phyloP scores from a whole-genome alignment of 306 rosid genomes.

The Argentina anserina region DNA sequence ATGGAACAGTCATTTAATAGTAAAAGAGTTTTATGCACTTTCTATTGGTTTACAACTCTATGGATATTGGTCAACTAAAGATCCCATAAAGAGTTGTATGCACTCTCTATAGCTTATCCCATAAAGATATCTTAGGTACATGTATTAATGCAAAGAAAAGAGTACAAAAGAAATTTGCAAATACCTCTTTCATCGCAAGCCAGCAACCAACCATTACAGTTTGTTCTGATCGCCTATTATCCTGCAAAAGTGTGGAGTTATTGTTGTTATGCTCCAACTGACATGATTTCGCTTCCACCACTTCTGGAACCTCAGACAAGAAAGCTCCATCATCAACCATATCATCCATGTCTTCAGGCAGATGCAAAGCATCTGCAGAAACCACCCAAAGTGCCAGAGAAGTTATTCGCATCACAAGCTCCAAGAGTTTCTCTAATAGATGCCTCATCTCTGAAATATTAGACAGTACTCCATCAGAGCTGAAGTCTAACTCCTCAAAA shows the following conservation, averaged over 20 bases:
- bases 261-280: slow-evolving; percentile 43
- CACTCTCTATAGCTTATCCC: not conserved
- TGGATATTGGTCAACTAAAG: not conserved
- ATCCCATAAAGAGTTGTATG: too few species aligned
- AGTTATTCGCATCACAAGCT: slow-evolving; percentile 77
- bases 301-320: slow-evolving; percentile 54
- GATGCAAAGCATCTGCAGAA: slow-evolving; percentile 92
- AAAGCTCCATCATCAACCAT: slow-evolving; percentile 60
- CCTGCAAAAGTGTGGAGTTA: slow-evolving; percentile 37
- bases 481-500: slow-evolving; percentile 93
- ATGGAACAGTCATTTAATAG: not conserved
- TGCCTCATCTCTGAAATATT: slow-evolving; percentile 55
- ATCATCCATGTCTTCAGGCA: slow-evolving; percentile 91
- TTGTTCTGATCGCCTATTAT: slow-evolving; percentile 69
- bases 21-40: not conserved
- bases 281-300: slow-evolving; percentile 36
- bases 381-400: slow-evolving; percentile 94
- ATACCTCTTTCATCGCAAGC: slow-evolving; percentile 99
- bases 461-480: slow-evolving; percentile 47
- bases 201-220: slow-evolving; percentile 98
- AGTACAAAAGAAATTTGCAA: slow-evolving; percentile 13
- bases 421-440: slow-evolving; percentile 66
- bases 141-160: slow-evolving; percentile 1
- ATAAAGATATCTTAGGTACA: slow-evolving; percentile 12
- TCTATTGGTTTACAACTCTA: not conserved